Base-by-base conservation (phyloP, 1,139 yeast genomes). In the Debaryomyces subglobosus region DNA sequence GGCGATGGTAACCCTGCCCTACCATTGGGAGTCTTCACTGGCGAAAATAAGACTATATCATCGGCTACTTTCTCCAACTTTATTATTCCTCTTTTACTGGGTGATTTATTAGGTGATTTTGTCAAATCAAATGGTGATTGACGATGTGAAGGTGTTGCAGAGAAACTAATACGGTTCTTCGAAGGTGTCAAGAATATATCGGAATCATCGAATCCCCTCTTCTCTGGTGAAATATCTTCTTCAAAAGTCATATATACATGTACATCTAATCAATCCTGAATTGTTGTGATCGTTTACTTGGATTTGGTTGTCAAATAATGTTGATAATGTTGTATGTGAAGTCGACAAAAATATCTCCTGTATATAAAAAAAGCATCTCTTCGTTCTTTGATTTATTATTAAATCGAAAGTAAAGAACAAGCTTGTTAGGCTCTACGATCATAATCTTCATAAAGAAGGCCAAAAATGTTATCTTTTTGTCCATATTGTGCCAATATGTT, bases 401-500 rank as follows among this genome's bases (percentile, higher is more conserved):
- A 23, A 12, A 23, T 13, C 34, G 4, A 9, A 32, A 16, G 20
- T 16, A 15, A 6, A 10, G 8, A 32, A 21, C 25, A 32, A 23
- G 13, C 24, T 41, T 23, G 18, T 10, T 25, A 32, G n/a, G 25
- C 25, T 20, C 5, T 21, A 41, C 39, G 46, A 7, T 39, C 36
- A 24, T 41, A 44, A 23, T 25, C 43, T 15, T 16, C n/a, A 40
- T 10, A 32, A 38, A 8, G 39, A 24, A 15, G 20, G 23, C 43
- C 7, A 13, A 29, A 35, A 7, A 92, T 92, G 98, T 77, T 92
- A 51, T 89, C 97, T 1, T 92, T 92, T 67, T 92, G 98, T 61
- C 98, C 98, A 2, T 81, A 86, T 63, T 92, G 98, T 69, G 84
- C 96, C 23, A 92, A 92, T 61, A 87, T 92, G 96, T 78, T 92